phyloP scores from a whole-genome alignment of 306 rosid genomes.

The Sesbania bispinosa region DNA sequence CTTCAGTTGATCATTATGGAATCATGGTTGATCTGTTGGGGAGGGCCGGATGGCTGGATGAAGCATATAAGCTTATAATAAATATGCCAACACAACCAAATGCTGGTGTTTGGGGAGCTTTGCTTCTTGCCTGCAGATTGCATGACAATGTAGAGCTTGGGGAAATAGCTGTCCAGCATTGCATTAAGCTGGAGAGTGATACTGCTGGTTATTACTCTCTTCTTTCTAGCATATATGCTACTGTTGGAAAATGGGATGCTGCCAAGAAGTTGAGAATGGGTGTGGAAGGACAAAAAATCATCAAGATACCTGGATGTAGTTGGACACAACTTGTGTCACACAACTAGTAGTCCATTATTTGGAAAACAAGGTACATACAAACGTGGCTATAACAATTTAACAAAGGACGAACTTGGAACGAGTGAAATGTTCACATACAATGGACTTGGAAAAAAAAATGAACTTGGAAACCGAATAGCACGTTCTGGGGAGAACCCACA shows the following conservation, averaged over 20 bases:
- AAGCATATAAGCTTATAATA: constrained; percentile 54
- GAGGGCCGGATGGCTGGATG: constrained; percentile 57
- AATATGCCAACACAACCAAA: constrained; percentile 63
- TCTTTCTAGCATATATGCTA: constrained; percentile 56
- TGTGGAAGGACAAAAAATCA: constrained; percentile 31
- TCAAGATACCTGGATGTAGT: constrained; percentile 61
- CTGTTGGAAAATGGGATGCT: constrained; percentile 57
- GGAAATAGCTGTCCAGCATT: constrained; percentile 59
- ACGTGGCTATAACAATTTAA: too few relatives aligned
- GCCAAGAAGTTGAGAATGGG: constrained; percentile 41
- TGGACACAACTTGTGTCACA: too few relatives aligned
- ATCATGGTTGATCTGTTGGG: constrained; percentile 72
- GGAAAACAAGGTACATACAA: too few relatives aligned
- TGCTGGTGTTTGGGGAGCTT: constrained; percentile 67
- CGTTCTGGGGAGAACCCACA: too few relatives aligned
- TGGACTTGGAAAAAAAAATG: too few relatives aligned
- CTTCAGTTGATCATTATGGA: constrained; percentile 62
- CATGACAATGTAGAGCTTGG: constrained; percentile 55
- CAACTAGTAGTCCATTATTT: too few relatives aligned
- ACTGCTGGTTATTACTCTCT: constrained; percentile 51
- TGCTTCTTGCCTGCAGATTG: constrained; percentile 63
- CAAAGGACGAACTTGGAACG: too few relatives aligned
- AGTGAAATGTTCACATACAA: too few relatives aligned
- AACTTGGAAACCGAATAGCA: too few relatives aligned
- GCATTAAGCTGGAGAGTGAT: constrained; percentile 56